Percentiles rank a stretch among this genome's conserved stretches.
Evolutionary conservation across 1,284 basidiomycete species (phyloP).

Genomic region (Wallemia hederae): DNA sequence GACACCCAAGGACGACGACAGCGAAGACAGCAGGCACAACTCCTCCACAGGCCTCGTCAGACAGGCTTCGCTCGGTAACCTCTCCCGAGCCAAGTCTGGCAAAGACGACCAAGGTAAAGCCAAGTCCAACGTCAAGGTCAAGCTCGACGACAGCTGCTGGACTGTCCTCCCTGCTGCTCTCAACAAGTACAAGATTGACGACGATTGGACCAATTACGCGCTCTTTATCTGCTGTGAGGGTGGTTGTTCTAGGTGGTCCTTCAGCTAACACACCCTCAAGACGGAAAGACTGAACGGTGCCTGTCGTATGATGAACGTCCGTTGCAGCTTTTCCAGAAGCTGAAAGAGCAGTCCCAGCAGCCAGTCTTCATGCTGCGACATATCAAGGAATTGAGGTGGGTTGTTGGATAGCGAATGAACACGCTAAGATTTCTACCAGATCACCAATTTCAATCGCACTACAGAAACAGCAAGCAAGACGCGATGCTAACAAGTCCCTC

Average conservation of each 20-base stretch:
- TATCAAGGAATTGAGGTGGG: conserved; percentile 27
- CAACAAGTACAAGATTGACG: conserved; percentile 97
- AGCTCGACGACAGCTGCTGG: conserved; percentile 88
- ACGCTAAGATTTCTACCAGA: conserved; percentile 19
- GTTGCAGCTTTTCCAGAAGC: conserved; percentile 74
- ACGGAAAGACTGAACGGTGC: conserved; percentile 43
- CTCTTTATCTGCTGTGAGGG: conserved; percentile 96
- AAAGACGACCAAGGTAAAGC: neutral
- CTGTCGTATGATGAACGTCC: conserved; percentile 95
- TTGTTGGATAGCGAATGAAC: conserved; percentile 7
- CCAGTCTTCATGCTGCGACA: conserved; percentile 98
- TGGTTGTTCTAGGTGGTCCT: neutral
- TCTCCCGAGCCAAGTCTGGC: neutral
- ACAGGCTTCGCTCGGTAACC: neutral
- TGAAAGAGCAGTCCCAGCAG: conserved; percentile 89
- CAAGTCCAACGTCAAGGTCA: conserved; percentile 21
- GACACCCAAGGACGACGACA: conserved; percentile 1
- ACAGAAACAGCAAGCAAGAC: conserved; percentile 58
- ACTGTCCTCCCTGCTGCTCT: conserved; percentile 89
- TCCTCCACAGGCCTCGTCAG: neutral
- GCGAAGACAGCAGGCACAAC: conserved; percentile 1
- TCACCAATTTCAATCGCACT: conserved; percentile 84
- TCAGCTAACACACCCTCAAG: neutral
- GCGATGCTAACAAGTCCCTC: conserved; percentile 2
- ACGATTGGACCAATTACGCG: conserved; percentile 95